These are phyloP conservation scores for Acarospora socialis DNA, from an alignment of 2,329 filamentous ascomycete species.

Conservation along the genomic window DNA sequence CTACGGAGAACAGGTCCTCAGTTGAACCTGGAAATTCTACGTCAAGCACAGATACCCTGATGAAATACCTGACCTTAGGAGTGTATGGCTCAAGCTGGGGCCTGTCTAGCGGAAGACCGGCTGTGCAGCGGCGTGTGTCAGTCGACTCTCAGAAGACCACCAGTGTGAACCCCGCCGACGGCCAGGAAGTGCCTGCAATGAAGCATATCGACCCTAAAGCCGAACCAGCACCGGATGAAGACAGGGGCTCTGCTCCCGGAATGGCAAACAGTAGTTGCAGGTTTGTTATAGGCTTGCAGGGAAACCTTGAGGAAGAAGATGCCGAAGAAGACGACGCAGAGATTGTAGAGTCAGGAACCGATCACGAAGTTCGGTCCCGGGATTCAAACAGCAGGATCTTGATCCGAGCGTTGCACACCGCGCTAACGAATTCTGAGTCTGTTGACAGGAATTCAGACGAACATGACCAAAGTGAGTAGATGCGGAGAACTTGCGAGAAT, in stretches of 20 bases:
- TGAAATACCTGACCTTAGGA: conserved; percentile 36
- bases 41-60: conserved; percentile 30
- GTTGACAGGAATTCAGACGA: neutral
- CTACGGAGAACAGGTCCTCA: neutral
- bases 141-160: neutral
- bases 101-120: conserved; percentile 21
- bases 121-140: conserved; percentile 9
- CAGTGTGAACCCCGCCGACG: too few relatives aligned
- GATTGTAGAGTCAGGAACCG: conserved; percentile 15
- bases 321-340: conserved; percentile 22
- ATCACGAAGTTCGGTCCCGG: conserved; percentile 8
- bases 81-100: conserved; percentile 34
- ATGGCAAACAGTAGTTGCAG: too few relatives aligned
- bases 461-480: neutral
- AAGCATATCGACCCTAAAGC: conserved; percentile 4
- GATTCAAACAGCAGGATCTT: conserved; percentile 11
- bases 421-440: conserved; percentile 5
- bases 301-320: conserved; percentile 26
- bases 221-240: too few relatives aligned
- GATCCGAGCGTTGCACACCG: conserved; percentile 11
- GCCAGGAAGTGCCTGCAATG: neutral
- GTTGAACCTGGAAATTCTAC: conserved; percentile 8
- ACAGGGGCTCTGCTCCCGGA: too few relatives aligned
- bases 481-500: neutral
- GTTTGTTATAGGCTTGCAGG: conserved; percentile 28